phyloP scores from a whole-genome alignment of 331 rosid species.

The Quercus phellos region DNA sequence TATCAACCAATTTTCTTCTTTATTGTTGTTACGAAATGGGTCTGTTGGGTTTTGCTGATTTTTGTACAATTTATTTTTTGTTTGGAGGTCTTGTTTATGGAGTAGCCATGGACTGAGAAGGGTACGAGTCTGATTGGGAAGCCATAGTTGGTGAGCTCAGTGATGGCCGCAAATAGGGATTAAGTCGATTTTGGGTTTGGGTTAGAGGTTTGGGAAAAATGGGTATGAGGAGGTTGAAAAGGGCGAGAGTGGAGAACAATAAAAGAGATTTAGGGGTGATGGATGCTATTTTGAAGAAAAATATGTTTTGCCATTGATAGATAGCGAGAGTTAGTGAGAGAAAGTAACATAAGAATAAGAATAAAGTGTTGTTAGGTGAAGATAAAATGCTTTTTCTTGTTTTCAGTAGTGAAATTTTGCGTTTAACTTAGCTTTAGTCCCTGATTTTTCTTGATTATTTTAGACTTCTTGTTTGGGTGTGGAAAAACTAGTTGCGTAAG shows the following conservation, averaged over 20 bases:
- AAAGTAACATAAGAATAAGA: too few relatives aligned
- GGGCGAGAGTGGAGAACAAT: not conserved
- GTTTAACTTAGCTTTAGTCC: too few relatives aligned
- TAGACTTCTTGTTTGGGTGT: too few relatives aligned
- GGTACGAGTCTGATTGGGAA: slow-evolving; percentile 86
- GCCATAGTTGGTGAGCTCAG: slow-evolving; percentile 62
- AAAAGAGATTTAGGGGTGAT: slow-evolving; percentile 38
- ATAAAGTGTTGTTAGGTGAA: too few relatives aligned
- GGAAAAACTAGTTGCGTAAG: too few relatives aligned
- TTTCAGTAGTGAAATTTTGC: too few relatives aligned
- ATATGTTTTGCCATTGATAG: too few relatives aligned
- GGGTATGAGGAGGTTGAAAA: slow-evolving; percentile 20
- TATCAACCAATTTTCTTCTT: not conserved
- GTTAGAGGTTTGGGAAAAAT: slow-evolving; percentile 39
- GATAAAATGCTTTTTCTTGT: too few relatives aligned
- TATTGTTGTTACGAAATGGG: slow-evolving; percentile 1
- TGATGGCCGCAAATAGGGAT: slow-evolving; percentile 45
- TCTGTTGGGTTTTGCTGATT: slow-evolving; percentile 1
- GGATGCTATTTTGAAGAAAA: not conserved
- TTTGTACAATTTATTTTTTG: not conserved
- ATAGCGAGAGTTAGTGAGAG: too few relatives aligned
- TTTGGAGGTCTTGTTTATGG: slow-evolving; percentile 50
- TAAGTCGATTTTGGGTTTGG: slow-evolving; percentile 8
- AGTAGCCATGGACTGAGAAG: slow-evolving; percentile 42
- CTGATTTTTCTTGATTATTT: too few relatives aligned